Base-by-base conservation (phyloP, 2,329 filamentous ascomycete genomes). In the Fusarium sp. region DNA sequence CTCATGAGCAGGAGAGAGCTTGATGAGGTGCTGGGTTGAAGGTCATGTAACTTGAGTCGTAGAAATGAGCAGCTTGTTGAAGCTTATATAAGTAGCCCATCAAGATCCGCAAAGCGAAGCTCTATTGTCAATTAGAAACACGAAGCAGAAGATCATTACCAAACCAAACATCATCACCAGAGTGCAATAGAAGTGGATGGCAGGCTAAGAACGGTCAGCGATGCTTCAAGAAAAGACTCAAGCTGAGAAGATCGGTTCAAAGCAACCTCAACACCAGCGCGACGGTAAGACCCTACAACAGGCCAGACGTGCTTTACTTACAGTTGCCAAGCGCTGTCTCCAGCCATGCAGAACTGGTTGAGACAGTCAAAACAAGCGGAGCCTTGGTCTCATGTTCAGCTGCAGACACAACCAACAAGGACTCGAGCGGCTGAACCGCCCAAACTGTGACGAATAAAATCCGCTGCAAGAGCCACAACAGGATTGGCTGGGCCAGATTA, bases 401-500 rank as follows among this genome's bases (percentile, higher is more conserved):
- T 10, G 3, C 50, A 10, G 33, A 11, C 20, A 18, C 33, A 18
- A 14, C 33, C 50, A 39, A 28, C 50, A n/a, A 11, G 8, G 0
- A 11, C 33, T n/a, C 33, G 33, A 54, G 20, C 14, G 24, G 14
- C 50, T 10, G 20, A 39, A 18, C 24, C 15, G 20, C 20, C 50
- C 24, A 54, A 30, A 6, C 1, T 39, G 4, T 39, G 50, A 54
- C 7, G 2, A 13, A n/a, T 11, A 0, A 13, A n/a, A 5, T 0
- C 15, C 1, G 2, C 3, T 3, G 0, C 14, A 14, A n/a, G 11
- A 3, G 7, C 6, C 15, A 7, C 4, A n/a, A 14, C 4, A 53
- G 0, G 2, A 28, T 16, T n/a, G 5, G 5, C 1, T 16, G 4
- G 20, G 14, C 9, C 2, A 1, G 3, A 16, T 1, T 6, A 30